These are phyloP conservation scores for Debaryomycetaceae sp. DNA, from an alignment of 1,139 yeast species.

Conservation along the genomic window DNA sequence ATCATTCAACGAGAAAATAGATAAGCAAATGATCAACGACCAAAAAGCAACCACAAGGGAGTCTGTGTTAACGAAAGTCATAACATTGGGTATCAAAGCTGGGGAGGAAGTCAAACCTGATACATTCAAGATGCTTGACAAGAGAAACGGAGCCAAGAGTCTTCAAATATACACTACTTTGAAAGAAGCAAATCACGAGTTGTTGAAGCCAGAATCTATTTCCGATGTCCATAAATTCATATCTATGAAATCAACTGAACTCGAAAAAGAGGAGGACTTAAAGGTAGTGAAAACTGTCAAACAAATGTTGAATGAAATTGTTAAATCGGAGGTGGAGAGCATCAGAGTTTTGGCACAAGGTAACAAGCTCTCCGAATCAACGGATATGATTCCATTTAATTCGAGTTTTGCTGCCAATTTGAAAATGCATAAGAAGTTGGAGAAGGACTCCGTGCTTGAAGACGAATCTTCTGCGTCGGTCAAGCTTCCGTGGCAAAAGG, in stretches of 20 bases:
- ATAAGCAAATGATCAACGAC: conserved; percentile 29
- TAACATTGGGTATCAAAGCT: conserved; percentile 21
- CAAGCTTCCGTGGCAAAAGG: conserved; percentile 70
- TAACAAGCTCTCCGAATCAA: conserved; percentile 25
- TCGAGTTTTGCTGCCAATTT: conserved; percentile 58
- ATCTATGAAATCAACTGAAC: conserved; percentile 35
- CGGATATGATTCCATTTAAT: conserved; percentile 41
- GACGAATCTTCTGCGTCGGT: conserved; percentile 52
- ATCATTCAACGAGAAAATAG: conserved; percentile 24
- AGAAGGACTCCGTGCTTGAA: conserved; percentile 53
- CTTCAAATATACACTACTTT: conserved; percentile 27
- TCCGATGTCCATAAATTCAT: conserved; percentile 22
- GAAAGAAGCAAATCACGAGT: conserved; percentile 23
- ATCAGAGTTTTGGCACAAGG: conserved; percentile 37
- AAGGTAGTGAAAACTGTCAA: conserved; percentile 46
- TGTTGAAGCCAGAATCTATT: conserved; percentile 17
- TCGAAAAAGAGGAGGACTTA: conserved; percentile 31
- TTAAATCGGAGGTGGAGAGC: conserved; percentile 47
- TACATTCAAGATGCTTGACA: conserved; percentile 20
- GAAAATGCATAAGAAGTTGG: conserved; percentile 42
- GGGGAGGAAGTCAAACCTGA: conserved; percentile 20
- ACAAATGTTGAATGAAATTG: conserved; percentile 53
- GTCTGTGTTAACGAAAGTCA: conserved; percentile 42
- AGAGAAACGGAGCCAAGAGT: conserved; percentile 28
- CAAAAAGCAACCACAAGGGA: conserved; percentile 46